Evolutionary conservation across 1,139 yeast species (phyloP).

Genomic region (Blastobotrys arbuscula): DNA sequence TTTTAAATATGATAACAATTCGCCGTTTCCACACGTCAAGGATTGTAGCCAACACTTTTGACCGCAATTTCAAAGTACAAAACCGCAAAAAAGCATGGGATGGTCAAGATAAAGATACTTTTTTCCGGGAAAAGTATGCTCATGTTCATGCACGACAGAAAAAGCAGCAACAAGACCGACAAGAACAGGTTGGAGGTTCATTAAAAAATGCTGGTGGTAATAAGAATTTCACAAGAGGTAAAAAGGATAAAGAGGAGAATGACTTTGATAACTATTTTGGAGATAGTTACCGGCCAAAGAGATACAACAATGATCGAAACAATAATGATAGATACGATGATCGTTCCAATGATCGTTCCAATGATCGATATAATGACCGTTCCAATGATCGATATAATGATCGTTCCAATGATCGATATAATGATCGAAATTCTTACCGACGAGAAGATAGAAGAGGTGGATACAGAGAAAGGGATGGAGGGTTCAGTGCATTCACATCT

Average conservation of each 20-base stretch:
- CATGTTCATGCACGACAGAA: slow-evolving; percentile 51
- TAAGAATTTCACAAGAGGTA: neutral
- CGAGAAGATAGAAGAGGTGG: neutral
- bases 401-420: too few relatives aligned
- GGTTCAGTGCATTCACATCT: neutral
- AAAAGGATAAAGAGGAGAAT: slow-evolving; percentile 2
- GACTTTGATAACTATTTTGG: slow-evolving; percentile 7
- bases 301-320: neutral
- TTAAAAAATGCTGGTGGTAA: neutral
- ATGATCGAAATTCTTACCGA: neutral
- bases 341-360: too few relatives aligned
- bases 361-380: too few relatives aligned
- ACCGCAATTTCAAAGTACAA: slow-evolving; percentile 34
- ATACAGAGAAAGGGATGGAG: neutral
- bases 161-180: slow-evolving; percentile 2
- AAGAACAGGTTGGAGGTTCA: neutral
- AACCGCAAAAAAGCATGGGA: slow-evolving; percentile 52
- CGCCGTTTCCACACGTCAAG: neutral
- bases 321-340: too few relatives aligned
- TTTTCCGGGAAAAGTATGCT: slow-evolving; percentile 51
- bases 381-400: neutral
- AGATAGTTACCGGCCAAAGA: slow-evolving; percentile 6
- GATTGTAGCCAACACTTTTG: neutral
- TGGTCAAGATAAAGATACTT: slow-evolving; percentile 47
- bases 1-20: neutral